Evolutionary conservation across 352 stramenopile genomes (phyloP).

Genomic region (Phytophthora pseudosyringae): DNA sequence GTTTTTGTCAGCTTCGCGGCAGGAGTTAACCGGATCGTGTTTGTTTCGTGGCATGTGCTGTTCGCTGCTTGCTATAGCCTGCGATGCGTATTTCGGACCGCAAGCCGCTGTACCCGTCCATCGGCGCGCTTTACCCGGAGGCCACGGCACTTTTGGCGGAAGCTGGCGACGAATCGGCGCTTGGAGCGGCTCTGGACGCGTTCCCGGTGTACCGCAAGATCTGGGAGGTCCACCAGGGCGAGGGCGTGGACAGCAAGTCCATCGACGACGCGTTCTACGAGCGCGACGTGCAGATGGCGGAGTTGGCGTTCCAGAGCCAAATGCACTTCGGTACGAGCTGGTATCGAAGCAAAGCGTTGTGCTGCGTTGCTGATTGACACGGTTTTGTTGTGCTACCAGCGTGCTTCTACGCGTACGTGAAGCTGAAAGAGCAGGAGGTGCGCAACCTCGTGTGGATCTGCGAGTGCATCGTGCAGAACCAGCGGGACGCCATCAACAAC

Average conservation of each 20-base stretch:
- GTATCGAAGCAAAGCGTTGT: background rate
- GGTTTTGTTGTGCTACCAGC: slow-evolving; percentile 30
- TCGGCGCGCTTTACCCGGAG: slow-evolving; percentile 97
- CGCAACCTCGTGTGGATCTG: slow-evolving; percentile 99
- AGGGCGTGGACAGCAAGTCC: slow-evolving; percentile 94
- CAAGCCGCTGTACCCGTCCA: slow-evolving; percentile 97
- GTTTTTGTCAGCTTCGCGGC: slow-evolving; percentile 1
- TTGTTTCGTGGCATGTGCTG: background rate
- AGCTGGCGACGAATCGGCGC: slow-evolving; percentile 89
- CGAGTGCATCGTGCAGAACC: slow-evolving; percentile 99
- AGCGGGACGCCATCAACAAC: slow-evolving; percentile 99
- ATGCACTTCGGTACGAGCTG: slow-evolving; percentile 95
- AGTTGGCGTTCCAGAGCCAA: slow-evolving; percentile 98
- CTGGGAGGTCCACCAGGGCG: slow-evolving; percentile 96
- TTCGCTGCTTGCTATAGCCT: slow-evolving; percentile 59
- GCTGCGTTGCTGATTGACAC: background rate
- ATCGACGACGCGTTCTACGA: slow-evolving; percentile 99
- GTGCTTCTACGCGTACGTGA: slow-evolving; percentile 99
- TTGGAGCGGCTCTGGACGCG: slow-evolving; percentile 91
- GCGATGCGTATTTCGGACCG: slow-evolving; percentile 97
- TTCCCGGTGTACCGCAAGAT: slow-evolving; percentile 98
- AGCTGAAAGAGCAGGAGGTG: slow-evolving; percentile 99
- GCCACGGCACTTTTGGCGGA: slow-evolving; percentile 95
- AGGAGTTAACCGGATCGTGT: slow-evolving; percentile 5
- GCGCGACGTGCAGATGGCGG: slow-evolving; percentile 97